Base-by-base conservation (phyloP, 768 basidiomycete species). In the Tylopilus sp. region DNA sequence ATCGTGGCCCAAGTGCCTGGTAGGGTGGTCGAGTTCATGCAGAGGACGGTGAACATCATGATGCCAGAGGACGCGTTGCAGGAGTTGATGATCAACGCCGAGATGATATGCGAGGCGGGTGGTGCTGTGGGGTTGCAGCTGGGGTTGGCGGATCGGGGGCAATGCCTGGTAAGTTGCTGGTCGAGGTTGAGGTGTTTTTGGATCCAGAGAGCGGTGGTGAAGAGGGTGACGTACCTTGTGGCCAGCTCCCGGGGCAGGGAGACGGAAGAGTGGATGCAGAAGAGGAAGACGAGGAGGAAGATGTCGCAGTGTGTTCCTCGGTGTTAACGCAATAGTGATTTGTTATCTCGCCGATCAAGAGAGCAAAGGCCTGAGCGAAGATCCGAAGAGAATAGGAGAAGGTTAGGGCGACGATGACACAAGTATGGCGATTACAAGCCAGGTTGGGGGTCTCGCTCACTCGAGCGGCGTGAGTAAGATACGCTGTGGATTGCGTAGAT, bases 21-120 rank as follows among this genome's bases (percentile, higher is more conserved):
- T 0, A 87, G 86, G 1, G 68, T 86, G n/a, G 68, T 82, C 21
- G 80, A 86, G 61, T 83, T 87, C 57, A 78, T 79, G 21, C 80
- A 84, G 64, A 69, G 76, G 63, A 71, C 80, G 36, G 80, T 66
- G 21, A 77, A 83, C 57, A 70, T n/a, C n/a, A n/a, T n/a, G n/a
- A n/a, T 80, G 54, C 76, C 81, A 5, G 77, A 80, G 40, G 84
- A 85, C 37, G 76, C 74, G n/a, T 56, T 88, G 52, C 77, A 86
- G 46, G 83, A 83, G 50, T 47, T 87, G 62, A 76, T 87, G 77
- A 45, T 82, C 43, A 75, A 66, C 24, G 73, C 76, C 11, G 78
- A 71, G 33, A 70, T 72, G 65, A 74, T 65, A 53, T 70, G 57
- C 13, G 75, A 68, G 28, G 66, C 30, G 38, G 72, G 29, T 19